phyloP scores from a whole-genome alignment of 108 stramenopile genomes.

The Chaetoceros tenuissimus region DNA sequence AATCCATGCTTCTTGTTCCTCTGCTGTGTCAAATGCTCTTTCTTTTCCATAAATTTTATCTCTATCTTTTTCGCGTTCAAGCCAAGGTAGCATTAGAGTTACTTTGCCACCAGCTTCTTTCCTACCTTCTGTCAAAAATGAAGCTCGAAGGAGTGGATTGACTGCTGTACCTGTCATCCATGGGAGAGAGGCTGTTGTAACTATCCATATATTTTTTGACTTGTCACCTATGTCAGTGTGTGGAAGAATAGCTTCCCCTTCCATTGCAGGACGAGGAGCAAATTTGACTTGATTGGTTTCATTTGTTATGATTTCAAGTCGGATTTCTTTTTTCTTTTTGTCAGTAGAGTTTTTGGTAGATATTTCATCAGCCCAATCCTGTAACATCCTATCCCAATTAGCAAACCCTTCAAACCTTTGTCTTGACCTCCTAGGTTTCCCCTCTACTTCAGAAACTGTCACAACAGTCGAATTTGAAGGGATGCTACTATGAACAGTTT shows the following conservation, averaged over 20 bases:
- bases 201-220: conserved; percentile 76
- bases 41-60: conserved; percentile 45
- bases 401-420: conserved; percentile 64
- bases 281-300: conserved; percentile 8
- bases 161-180: conserved; percentile 94
- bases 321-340: conserved; percentile 8
- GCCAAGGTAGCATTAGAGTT: conserved; percentile 83
- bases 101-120: conserved; percentile 49
- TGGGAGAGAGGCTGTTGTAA: conserved; percentile 82
- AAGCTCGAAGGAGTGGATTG: conserved; percentile 82
- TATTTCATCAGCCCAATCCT: conserved; percentile 73
- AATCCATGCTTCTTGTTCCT: conserved; percentile 69
- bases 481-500: neutral
- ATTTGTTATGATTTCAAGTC: conserved; percentile 4
- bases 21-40: conserved; percentile 38
- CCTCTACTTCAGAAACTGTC: neutral
- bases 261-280: conserved; percentile 35
- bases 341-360: conserved; percentile 24
- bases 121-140: conserved; percentile 62
- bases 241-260: conserved; percentile 48
- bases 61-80: conserved; percentile 56
- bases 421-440: neutral
- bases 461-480: neutral
- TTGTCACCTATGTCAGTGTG: conserved; percentile 64
- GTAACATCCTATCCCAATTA: conserved; percentile 65